A percentile compares a stretch with the other conserved stretches of the same genome.
Conservation (phyloP, 108 stramenopile species). For the Epithemia pelagica region DNA sequence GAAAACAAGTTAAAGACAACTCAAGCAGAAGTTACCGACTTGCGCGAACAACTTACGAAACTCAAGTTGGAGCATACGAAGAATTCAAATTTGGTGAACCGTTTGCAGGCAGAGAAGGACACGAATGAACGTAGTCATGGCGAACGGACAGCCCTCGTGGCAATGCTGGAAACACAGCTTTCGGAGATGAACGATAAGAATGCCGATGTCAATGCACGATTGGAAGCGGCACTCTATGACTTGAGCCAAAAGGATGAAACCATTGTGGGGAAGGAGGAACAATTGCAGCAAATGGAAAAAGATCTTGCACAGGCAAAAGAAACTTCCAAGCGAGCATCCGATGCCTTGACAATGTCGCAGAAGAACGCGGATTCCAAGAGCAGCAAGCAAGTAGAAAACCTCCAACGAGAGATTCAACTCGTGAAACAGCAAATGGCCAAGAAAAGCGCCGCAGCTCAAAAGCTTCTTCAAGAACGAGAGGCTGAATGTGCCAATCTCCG, state of each 20-base stretch:
- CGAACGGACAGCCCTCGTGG: constrained; percentile 80
- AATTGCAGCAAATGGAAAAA: constrained; percentile 39
- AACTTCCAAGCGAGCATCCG: constrained; percentile 37
- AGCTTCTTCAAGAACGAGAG: constrained; percentile 68
- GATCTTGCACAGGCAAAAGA: constrained; percentile 37
- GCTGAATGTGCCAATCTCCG: constrained; percentile 64
- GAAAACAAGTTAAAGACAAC: constrained; percentile 45
- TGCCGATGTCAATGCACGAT: constrained; percentile 58
- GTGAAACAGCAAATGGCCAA: constrained; percentile 76
- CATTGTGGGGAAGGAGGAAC: constrained; percentile 32
- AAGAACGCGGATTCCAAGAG: constrained; percentile 47
- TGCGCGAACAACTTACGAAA: constrained; percentile 67
- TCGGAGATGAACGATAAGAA: constrained; percentile 78
- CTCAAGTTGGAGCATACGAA: constrained; percentile 74
- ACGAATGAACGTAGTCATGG: constrained; percentile 73
- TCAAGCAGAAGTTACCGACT: constrained; percentile 51
- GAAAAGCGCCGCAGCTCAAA: constrained; percentile 82
- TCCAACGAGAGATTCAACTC: constrained; percentile 64
- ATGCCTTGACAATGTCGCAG: constrained; percentile 44
- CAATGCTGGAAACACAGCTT: constrained; percentile 81
- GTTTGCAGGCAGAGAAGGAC: constrained; percentile 78
- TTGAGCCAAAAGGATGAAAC: constrained; percentile 65
- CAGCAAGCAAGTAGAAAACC: constrained; percentile 45
- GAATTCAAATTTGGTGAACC: constrained; percentile 51
- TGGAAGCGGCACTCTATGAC: constrained; percentile 72